Conservation (phyloP, 768 basidiomycete genomes). For the Multifurca ochricompacta region DNA sequence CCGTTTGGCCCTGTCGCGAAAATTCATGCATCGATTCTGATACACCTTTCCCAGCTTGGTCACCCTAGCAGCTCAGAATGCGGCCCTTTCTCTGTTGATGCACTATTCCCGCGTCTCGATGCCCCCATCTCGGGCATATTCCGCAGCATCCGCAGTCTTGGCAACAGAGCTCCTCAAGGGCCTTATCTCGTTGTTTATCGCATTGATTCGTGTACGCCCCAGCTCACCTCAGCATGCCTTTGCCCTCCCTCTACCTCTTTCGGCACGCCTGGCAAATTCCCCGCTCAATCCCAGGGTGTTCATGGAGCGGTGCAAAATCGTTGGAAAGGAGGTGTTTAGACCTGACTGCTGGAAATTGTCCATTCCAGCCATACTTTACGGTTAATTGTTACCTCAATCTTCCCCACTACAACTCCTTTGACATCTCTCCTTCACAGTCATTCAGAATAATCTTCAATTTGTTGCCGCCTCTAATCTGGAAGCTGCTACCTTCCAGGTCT, state of each 20-base stretch:
- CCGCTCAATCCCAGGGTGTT: constrained; percentile 31
- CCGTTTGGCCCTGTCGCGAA: neutral
- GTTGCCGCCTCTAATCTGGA: constrained; percentile 90
- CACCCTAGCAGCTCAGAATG: constrained; percentile 90
- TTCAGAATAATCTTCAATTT: constrained; percentile 95
- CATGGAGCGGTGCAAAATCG: constrained; percentile 42
- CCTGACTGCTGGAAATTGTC: constrained; percentile 95
- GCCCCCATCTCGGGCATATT: constrained; percentile 70
- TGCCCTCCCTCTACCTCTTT: constrained; percentile 16
- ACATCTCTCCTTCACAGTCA: constrained; percentile 38
- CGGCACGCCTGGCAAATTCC: constrained; percentile 28
- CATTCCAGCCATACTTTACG: constrained; percentile 92
- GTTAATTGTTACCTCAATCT: constrained; percentile 29
- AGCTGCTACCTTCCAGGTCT: constrained; percentile 94
- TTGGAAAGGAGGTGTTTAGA: constrained; percentile 71
- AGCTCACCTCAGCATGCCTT: constrained; percentile 28
- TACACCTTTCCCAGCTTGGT: constrained; percentile 44
- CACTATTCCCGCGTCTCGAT: constrained; percentile 88
- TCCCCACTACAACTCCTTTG: constrained; percentile 1
- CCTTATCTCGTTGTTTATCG: constrained; percentile 76
- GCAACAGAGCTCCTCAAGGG: constrained; percentile 94
- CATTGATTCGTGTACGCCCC: constrained; percentile 55
- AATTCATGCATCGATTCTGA: neutral
- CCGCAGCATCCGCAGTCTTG: constrained; percentile 89
- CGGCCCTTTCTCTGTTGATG: constrained; percentile 86